Base-by-base conservation (phyloP, 139 green algal genomes). In the Chlorella vulgaris region DNA sequence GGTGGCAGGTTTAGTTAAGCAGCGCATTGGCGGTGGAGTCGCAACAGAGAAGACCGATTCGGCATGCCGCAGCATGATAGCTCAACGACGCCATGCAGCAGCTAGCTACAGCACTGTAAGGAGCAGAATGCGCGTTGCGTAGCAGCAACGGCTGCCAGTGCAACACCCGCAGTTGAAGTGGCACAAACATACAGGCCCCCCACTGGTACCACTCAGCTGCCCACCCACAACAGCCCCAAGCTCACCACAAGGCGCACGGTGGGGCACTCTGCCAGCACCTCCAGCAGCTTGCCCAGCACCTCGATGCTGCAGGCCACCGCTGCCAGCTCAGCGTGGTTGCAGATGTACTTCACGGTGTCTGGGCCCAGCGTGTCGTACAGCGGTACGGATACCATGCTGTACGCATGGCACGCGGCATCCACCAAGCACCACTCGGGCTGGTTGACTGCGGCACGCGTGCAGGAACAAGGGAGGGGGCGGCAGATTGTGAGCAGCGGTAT, bases 321-420 rank as follows among this genome's bases (percentile, higher is more conserved):
- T 31, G 84, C 74, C 74, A 98, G 84, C 87, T 98, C 95, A 22
- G 95, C 96, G 78, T 99, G 96, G 79, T 95, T 96, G 78, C 86
- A 91, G 79, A 99, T 99, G 90, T 96, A 99, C 81, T 94, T 83
- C 50, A 99, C 96, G 3, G 91, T 89, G 82, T 99, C 96, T 1
- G 96, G 93, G 0, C 96, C 96, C 69, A 99, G 84, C 0, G 96
- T 99, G 87, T 99, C 96, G 84, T 99, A 99, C 76, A 99, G 90
- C 31, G 96, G 96, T 50, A 99, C 96, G 24, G 92, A 91, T 2
- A 93, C 86, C 84, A 98, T 92, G 74, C 83, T 88, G 89, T 98
- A 98, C 1, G 96, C 91, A 80, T 96, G 90, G 47, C 91, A 88
- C 5, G 95, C 96, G 8, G 84, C 82, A 81, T 99, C 96, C 36